These are phyloP conservation scores for Nadsonia commutata DNA, from an alignment of 1,139 yeast genomes.

Conservation along the genomic window DNA sequence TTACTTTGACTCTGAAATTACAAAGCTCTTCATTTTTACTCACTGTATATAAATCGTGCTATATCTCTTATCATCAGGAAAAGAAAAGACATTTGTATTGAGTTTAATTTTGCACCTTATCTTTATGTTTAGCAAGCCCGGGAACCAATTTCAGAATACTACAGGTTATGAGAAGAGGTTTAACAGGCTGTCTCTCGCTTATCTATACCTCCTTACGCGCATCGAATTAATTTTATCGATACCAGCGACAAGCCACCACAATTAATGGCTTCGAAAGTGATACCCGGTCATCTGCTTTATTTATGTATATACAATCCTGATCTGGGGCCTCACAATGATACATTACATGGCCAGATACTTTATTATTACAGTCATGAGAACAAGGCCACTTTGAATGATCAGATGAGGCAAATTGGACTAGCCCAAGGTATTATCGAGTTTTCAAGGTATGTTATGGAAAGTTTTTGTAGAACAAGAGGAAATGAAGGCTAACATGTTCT, in stretches of 20 bases:
- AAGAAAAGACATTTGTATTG: too few relatives aligned
- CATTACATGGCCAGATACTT: conserved; percentile 16
- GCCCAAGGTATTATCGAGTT: conserved; percentile 20
- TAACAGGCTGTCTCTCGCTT: too few relatives aligned
- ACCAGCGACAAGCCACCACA: background rate
- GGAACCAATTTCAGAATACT: too few relatives aligned
- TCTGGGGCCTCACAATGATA: conserved; percentile 14
- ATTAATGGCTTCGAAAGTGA: background rate
- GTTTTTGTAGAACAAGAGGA: background rate
- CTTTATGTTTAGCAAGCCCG: too few relatives aligned
- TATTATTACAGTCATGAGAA: conserved; percentile 14
- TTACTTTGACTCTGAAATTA: too few relatives aligned
- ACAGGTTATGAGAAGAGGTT: too few relatives aligned
- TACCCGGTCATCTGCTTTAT: conserved; percentile 7
- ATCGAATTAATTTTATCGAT: too few relatives aligned
- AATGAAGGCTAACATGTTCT: background rate
- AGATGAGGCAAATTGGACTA: conserved; percentile 18
- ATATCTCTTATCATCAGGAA: too few relatives aligned
- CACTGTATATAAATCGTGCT: too few relatives aligned
- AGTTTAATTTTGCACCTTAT: too few relatives aligned
- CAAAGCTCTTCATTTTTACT: too few relatives aligned
- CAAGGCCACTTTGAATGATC: conserved; percentile 11
- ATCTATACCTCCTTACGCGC: too few relatives aligned
- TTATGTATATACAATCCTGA: conserved; percentile 20
- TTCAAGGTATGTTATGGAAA: conserved; percentile 8